A percentile compares a stretch with the other conserved stretches of the same genome.
Evolutionary conservation across 148 eudicot species (phyloP).

Genomic region (Hydrangea macrophylla): DNA sequence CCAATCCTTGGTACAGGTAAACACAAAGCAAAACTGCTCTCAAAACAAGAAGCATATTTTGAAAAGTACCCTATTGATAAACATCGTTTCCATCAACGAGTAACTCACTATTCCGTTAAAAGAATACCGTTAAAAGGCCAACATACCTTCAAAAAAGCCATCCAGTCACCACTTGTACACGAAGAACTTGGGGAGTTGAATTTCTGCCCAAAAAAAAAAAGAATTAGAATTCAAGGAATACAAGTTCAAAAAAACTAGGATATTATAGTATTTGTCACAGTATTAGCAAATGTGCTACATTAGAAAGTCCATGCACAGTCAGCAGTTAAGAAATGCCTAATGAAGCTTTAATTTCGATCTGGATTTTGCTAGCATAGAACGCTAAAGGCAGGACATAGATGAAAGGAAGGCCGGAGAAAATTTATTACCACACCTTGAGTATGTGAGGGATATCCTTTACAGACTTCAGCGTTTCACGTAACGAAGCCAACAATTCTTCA

Average conservation of each 20-base stretch:
- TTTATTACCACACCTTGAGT: conserved; percentile 55
- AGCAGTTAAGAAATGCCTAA: conserved; percentile 2
- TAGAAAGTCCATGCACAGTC: background rate
- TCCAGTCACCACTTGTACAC: conserved; percentile 89
- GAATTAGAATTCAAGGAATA: background rate
- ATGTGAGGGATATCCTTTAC: conserved; percentile 83
- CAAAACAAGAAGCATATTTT: background rate
- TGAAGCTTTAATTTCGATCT: background rate
- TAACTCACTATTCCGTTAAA: background rate
- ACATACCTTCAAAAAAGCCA: conserved; percentile 81
- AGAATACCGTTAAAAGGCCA: background rate
- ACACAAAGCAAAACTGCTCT: background rate
- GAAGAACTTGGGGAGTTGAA: conserved; percentile 91
- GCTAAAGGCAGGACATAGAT: background rate
- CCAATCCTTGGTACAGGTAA: background rate
- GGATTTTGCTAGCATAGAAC: background rate
- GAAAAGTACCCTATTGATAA: background rate
- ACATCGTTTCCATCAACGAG: background rate
- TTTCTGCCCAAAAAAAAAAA: conserved; percentile 53
- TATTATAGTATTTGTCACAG: background rate
- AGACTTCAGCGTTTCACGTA: conserved; percentile 78
- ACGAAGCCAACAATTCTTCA: conserved; percentile 74
- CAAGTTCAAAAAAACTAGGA: background rate
- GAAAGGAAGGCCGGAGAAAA: conserved; percentile 3
- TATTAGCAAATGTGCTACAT: background rate